Conservation (phyloP, 352 stramenopile genomes). For the Phytophthora chlamydospora region DNA sequence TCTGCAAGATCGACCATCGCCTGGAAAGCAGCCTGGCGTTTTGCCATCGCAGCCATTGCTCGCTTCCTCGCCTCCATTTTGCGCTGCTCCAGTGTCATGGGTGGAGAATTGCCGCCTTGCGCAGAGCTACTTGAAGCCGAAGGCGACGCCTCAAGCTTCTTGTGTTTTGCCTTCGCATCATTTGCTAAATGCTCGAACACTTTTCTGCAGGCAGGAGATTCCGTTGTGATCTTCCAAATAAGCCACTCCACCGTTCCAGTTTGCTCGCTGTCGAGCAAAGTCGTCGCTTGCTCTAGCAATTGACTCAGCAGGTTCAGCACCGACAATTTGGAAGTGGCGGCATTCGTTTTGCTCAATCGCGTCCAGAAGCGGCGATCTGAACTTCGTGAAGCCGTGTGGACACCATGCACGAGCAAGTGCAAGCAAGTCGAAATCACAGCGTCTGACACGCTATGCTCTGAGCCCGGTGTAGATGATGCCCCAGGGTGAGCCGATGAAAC, state of each 20-base stretch:
- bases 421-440: constrained; percentile 84
- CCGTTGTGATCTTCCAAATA: constrained; percentile 58
- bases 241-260: constrained; percentile 78
- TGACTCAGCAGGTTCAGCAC: constrained; percentile 60
- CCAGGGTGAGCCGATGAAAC: constrained; percentile 30
- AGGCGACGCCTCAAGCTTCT: constrained; percentile 18
- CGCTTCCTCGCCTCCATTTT: constrained; percentile 82
- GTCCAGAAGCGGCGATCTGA: constrained; percentile 55
- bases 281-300: constrained; percentile 49
- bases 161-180: constrained; percentile 37
- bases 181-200: constrained; percentile 43
- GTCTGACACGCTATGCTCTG: constrained; percentile 66
- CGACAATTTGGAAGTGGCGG: constrained; percentile 45
- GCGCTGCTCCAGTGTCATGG: constrained; percentile 71
- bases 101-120: constrained; percentile 12
- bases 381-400: constrained; percentile 57
- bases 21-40: constrained; percentile 85
- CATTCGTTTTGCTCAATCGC: constrained; percentile 44
- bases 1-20: constrained; percentile 78
- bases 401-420: constrained; percentile 80
- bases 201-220: constrained; percentile 50
- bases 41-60: constrained; percentile 80
- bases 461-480: constrained; percentile 7
- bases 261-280: constrained; percentile 77
- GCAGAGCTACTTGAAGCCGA: constrained; percentile 3